Evolutionary conservation across 768 basidiomycete species (phyloP).

Genomic region (Boletus bicolor): DNA sequence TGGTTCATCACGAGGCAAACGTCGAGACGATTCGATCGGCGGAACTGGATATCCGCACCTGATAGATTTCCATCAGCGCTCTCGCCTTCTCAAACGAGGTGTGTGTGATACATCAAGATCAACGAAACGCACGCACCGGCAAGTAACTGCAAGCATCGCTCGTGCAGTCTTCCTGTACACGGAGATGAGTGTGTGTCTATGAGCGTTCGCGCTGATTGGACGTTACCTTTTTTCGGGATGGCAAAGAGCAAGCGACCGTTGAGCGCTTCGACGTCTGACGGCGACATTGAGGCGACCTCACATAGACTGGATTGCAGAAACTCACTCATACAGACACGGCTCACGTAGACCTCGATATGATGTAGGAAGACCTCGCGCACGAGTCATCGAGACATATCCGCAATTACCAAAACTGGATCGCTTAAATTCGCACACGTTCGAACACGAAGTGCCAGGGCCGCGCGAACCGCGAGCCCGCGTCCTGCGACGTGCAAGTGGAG

Average conservation of each 20-base stretch:
- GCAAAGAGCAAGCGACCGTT: slow-evolving; percentile 89
- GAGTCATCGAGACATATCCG: neutral
- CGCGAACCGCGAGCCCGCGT: no score
- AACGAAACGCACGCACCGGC: slow-evolving; percentile 52
- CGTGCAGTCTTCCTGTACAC: slow-evolving; percentile 73
- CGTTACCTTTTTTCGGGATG: slow-evolving; percentile 92
- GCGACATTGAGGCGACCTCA: neutral
- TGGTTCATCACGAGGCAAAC: slow-evolving; percentile 94
- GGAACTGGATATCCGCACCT: slow-evolving; percentile 97
- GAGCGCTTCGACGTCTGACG: slow-evolving; percentile 66
- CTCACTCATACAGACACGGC: slow-evolving; percentile 24
- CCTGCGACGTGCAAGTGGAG: neutral
- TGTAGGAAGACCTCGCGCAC: neutral
- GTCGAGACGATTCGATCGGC: slow-evolving; percentile 81
- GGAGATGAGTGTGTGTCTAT: neutral
- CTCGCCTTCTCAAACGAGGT: no score
- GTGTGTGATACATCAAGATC: no score
- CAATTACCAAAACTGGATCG: neutral
- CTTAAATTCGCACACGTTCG: neutral
- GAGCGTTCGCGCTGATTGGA: neutral
- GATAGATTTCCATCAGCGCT: neutral
- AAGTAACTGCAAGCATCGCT: slow-evolving; percentile 83
- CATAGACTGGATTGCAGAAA: neutral
- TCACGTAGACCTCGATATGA: neutral
- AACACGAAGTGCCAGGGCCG: neutral